These are phyloP conservation scores for Wickerhamomyces sp. DNA, from an alignment of 1,139 yeast genomes.

Conservation along the genomic window DNA sequence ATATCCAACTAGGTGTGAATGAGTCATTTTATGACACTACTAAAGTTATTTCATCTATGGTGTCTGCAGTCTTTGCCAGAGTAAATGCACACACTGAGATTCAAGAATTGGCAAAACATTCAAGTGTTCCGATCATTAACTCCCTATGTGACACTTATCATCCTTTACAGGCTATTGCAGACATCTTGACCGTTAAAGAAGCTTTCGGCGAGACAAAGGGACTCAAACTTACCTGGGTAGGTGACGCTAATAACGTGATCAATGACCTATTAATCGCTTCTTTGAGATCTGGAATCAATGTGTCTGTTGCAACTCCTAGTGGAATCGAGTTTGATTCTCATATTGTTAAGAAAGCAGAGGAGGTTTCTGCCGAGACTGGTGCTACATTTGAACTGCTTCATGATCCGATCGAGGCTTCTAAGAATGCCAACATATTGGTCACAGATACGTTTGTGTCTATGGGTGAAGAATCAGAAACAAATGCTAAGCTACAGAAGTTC, in stretches of 20 bases:
- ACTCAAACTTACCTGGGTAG: constrained; percentile 88
- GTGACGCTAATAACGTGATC: constrained; percentile 93
- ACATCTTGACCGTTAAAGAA: constrained; percentile 80
- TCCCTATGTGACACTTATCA: constrained; percentile 91
- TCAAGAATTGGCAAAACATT: constrained; percentile 64
- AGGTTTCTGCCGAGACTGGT: constrained; percentile 47
- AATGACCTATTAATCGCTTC: constrained; percentile 93
- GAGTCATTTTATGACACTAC: constrained; percentile 88
- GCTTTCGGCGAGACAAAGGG: constrained; percentile 45
- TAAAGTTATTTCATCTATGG: constrained; percentile 88
- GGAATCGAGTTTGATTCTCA: constrained; percentile 59
- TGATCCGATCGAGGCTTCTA: constrained; percentile 69
- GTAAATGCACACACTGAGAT: constrained; percentile 84
- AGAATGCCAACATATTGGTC: constrained; percentile 73
- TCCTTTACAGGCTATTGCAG: constrained; percentile 94
- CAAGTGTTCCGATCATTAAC: constrained; percentile 86
- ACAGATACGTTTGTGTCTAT: constrained; percentile 98
- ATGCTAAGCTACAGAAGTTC: constrained; percentile 69
- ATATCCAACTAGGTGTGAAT: constrained; percentile 92
- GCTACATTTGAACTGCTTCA: constrained; percentile 58
- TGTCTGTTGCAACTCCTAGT: constrained; percentile 76
- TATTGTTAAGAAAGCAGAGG: constrained; percentile 51
- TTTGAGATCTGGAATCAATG: constrained; percentile 77
- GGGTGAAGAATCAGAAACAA: constrained; percentile 90
- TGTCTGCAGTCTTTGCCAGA: constrained; percentile 92